Conservation (phyloP, 805 yeast species). For the Saccharomycopsis fibuligera region DNA sequence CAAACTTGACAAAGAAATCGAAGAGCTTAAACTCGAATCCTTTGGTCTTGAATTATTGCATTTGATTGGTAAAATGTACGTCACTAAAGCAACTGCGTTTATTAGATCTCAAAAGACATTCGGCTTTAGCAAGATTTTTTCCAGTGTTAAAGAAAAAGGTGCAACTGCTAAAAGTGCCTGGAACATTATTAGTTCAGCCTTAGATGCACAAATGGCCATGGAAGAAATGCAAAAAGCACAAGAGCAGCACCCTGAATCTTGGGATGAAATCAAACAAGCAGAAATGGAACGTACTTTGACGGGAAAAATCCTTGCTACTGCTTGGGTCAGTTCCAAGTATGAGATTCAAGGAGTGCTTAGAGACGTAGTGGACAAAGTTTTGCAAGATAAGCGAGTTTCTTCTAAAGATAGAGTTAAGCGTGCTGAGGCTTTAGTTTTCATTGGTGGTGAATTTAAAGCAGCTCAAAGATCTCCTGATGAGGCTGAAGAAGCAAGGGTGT, state of each 20-base stretch:
- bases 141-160: conserved; percentile 79
- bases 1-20: conserved; percentile 57
- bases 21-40: conserved; percentile 85
- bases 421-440: conserved; percentile 69
- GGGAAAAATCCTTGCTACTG: conserved; percentile 87
- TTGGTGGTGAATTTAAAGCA: conserved; percentile 63
- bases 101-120: conserved; percentile 71
- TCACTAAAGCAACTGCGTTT: conserved; percentile 65
- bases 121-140: conserved; percentile 81
- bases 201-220: conserved; percentile 80
- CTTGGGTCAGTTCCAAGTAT: conserved; percentile 89
- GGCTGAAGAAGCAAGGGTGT: conserved; percentile 84
- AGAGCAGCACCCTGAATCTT: conserved; percentile 41
- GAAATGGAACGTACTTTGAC: conserved; percentile 77
- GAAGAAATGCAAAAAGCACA: conserved; percentile 70
- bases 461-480: conserved; percentile 79
- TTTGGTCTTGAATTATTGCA: conserved; percentile 87
- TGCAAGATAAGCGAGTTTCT: conserved; percentile 60
- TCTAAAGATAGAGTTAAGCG: conserved; percentile 58
- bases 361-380: conserved; percentile 73
- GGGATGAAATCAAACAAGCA: conserved; percentile 55
- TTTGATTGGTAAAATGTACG: conserved; percentile 75
- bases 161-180: conserved; percentile 77
- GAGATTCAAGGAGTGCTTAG: conserved; percentile 78
- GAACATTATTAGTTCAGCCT: conserved; percentile 71